A percentile compares a stretch with the other conserved stretches of the same genome.
These are phyloP conservation scores for Cladosporium halotolerans DNA, from an alignment of 2,329 filamentous ascomycete species.

Conservation along the genomic window DNA sequence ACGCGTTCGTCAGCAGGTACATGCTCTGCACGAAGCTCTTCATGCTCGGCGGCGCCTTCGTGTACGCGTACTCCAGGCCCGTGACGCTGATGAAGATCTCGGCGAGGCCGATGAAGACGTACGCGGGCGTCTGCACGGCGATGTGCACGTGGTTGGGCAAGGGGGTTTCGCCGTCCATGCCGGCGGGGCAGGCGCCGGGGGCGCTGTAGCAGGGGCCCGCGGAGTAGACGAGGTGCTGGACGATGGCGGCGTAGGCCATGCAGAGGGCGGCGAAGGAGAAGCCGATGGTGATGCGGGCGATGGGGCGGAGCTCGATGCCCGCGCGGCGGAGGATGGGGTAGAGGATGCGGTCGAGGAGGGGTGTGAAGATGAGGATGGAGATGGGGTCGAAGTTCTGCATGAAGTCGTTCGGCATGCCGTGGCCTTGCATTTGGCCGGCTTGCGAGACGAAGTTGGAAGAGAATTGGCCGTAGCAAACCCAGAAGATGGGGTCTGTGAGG, in stretches of 20 bases:
- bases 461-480: constrained; percentile 36
- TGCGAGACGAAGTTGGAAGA: constrained; percentile 44
- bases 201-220: constrained; percentile 47
- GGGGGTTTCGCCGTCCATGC: constrained; percentile 25
- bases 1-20: constrained; percentile 50
- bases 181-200: constrained; percentile 35
- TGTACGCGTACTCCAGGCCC: constrained; percentile 43
- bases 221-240: constrained; percentile 52
- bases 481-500: constrained; percentile 36
- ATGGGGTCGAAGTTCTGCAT: constrained; percentile 45
- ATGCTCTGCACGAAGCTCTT: constrained; percentile 42
- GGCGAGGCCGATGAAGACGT: constrained; percentile 39
- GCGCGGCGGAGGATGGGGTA: constrained; percentile 41
- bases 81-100: constrained; percentile 45
- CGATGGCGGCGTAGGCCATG: constrained; percentile 51
- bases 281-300: constrained; percentile 49
- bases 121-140: constrained; percentile 40
- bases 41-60: constrained; percentile 42
- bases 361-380: constrained; percentile 42
- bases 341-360: constrained; percentile 39
- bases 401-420: constrained; percentile 44
- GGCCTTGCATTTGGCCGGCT: constrained; percentile 41
- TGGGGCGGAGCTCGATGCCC: constrained; percentile 40
- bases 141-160: constrained; percentile 40
- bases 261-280: constrained; percentile 49